Base-by-base conservation (phyloP, 163 green algal species). In the Chlorella variabilis region DNA sequence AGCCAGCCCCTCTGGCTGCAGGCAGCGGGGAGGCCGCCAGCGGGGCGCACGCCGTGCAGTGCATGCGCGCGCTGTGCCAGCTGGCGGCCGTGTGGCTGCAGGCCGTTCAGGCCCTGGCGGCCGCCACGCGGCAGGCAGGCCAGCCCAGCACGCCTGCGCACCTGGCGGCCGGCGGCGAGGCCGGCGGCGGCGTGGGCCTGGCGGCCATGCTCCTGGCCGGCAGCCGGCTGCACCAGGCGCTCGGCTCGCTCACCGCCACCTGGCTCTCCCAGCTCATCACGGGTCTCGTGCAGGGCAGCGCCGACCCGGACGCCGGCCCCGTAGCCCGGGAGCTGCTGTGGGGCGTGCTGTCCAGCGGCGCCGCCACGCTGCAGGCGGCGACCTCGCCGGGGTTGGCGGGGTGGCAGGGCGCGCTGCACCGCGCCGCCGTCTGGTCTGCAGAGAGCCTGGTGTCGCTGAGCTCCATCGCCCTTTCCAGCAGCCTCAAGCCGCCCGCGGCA, bases 261-360 rank as follows among this genome's bases (percentile, higher is more conserved):
- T 85, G 73, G 59, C 71, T 85, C 33, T 75, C 80, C 6, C 80
- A 75, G 59, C 51, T 80, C 3, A 42, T 85, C 2, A 17, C 69
- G 21, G 66, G 54, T 0, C 63, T 70, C 23, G 59, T 63, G 5
- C 62, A 75, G 33, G 76, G 76, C 9, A 67, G 9, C 13, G 65
- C 33, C 6, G 80, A 85, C 59, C 59, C 58, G 2, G 80, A 85
- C 8, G 59, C 69, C 5, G 69, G 20, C 0, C 29, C 38, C 13
- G 48, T 75, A 6, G 71, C 62, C 2, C 36, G 38, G 20, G 5
- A 69, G 42, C 41, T 85, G 29, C 63, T 75, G 69, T 39, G 67
- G 39, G n/a, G 39, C 5, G 21, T 66, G 48, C 65, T 85, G 3
- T 36, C 36, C 41, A 13, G 49, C 4, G 23, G 25, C 9, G 77